Conservation (phyloP, 441 rosid species). For the Arabidopsis hybrid region DNA sequence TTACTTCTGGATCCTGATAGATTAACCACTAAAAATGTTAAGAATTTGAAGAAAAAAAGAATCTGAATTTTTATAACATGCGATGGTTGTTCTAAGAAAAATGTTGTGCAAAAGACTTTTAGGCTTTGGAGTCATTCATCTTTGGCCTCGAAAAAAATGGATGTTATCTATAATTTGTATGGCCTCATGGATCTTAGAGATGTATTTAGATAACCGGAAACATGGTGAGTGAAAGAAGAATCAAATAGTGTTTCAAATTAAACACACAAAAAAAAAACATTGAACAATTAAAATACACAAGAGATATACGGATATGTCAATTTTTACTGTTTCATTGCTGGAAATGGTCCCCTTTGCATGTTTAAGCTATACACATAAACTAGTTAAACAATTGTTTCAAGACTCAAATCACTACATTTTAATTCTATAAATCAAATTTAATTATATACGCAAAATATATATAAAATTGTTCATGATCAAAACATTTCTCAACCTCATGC, state of each 20-base stretch:
- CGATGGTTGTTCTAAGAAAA: no score
- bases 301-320: constrained; percentile 18
- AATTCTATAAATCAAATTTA: constrained; percentile 11
- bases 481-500: constrained; percentile 9
- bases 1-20: neutral
- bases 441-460: constrained; percentile 2
- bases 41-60: neutral
- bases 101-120: no score
- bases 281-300: constrained; percentile 9
- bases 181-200: constrained; percentile 10
- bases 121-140: neutral
- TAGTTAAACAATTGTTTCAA: constrained; percentile 14
- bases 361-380: constrained; percentile 22
- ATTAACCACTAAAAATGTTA: neutral
- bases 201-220: constrained; percentile 9
- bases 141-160: constrained; percentile 4
- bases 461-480: neutral
- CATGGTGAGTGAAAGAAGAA: constrained; percentile 24
- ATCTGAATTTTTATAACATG: constrained; percentile 4
- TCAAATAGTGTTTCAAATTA: neutral
- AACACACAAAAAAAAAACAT: neutral
- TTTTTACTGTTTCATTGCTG: constrained; percentile 44
- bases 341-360: constrained; percentile 46
- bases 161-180: constrained; percentile 11
- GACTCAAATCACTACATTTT: constrained; percentile 15